Evolutionary conservation across 2,329 filamentous ascomycete species (phyloP), one percentile per base, ranked within the genome.

Genomic region (Acrocalymma vagum): DNA sequence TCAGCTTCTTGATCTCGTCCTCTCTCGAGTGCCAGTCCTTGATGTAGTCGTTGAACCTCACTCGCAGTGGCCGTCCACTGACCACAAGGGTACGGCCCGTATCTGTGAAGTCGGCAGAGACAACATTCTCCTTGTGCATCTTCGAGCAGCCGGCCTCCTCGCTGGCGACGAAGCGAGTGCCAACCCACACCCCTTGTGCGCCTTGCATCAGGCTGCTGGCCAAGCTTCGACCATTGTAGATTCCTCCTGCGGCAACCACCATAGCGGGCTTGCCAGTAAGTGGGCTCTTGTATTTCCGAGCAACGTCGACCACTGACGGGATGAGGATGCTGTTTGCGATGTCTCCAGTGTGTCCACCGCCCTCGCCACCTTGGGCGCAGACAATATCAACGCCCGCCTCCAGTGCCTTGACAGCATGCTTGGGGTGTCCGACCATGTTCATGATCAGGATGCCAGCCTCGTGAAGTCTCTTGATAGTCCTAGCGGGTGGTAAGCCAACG

Each of bases 401-500:
- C 4, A 97, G 76, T 3, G 92, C 92, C 74, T 96, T 96, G 67
- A 86, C 82, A 1, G 92, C 92, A 69, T 97, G 93, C 67, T 87
- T 90, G 2, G 93, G 92, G 59, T 92, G 88, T 0, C 93, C 93
- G 14, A 96, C 91, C 92, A 96, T 96, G 70, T 96, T 96, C 91
- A 96, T 96, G 23, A 96, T 79, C 44, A 95, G 66, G 26, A 97
- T 88, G 0, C 88, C 88, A 0, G 87, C 86, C 7, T 79, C 78
- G 63, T 97, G 93, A 29, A 97, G 77, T 29, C 84, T 75, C 55
- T 89, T 84, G 42, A 96, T 87, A 4, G 92, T 83, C 42, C 76
- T 70, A 29, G 76, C 75, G 0, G 92, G 90, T 11, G 93, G 93
- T 15, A 96, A 87, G 7, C 93, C 93, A 0, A 96, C 91, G 1